Percentiles rank a stretch among this genome's conserved stretches.
phyloP scores from a whole-genome alignment of 2,329 filamentous ascomycete species.

The Taxawa tesnikishii region DNA sequence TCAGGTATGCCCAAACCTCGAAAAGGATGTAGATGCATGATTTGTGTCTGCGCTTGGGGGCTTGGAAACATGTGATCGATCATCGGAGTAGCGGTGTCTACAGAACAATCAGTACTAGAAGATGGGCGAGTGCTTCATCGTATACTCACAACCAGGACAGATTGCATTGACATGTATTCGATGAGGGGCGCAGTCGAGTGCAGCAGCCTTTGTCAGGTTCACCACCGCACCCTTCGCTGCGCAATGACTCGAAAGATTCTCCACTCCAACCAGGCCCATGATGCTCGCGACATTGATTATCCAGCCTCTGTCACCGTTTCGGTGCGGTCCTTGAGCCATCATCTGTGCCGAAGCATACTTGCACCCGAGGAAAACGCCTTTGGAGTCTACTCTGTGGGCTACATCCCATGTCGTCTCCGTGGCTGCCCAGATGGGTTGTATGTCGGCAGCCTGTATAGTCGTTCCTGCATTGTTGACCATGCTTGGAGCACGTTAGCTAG shows the following conservation, averaged over 20 bases:
- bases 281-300: constrained; percentile 26
- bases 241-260: constrained; percentile 26
- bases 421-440: constrained; percentile 10
- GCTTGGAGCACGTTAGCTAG: too few relatives aligned
- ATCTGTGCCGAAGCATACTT: constrained; percentile 26
- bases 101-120: too few relatives aligned
- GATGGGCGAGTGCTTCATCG: too few relatives aligned
- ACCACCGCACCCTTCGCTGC: constrained; percentile 36
- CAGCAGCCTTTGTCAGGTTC: constrained; percentile 33
- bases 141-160: constrained; percentile 27
- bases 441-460: constrained; percentile 14
- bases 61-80: not conserved
- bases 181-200: constrained; percentile 29
- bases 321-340: constrained; percentile 20
- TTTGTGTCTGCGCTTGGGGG: constrained; percentile 8
- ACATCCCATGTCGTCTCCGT: constrained; percentile 23
- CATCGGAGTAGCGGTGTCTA: constrained; percentile 3
- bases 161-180: constrained; percentile 29
- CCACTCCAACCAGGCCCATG: constrained; percentile 19
- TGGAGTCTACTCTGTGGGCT: constrained; percentile 23
- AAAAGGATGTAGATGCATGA: constrained; percentile 20
- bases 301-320: constrained; percentile 21
- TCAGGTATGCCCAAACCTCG: constrained; percentile 16
- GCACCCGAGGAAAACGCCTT: constrained; percentile 25
- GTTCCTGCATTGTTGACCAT: constrained; percentile 26